phyloP scores from a whole-genome alignment of 306 rosid genomes.

The Prunus mume region DNA sequence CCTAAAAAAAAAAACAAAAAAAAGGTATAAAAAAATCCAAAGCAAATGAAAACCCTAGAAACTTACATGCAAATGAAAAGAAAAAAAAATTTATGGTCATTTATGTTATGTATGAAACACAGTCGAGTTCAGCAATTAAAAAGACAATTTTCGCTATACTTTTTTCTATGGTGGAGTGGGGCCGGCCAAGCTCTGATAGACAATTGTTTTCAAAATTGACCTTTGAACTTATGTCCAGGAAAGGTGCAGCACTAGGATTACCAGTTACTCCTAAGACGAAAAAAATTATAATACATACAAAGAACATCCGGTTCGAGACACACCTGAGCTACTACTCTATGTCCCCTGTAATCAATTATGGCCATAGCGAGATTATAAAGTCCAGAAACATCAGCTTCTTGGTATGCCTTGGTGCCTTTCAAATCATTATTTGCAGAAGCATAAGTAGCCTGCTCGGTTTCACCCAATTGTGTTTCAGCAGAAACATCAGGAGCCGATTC shows the following conservation, averaged over 20 bases:
- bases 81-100: background rate
- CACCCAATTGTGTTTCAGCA: constrained; percentile 66
- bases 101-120: background rate
- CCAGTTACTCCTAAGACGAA: background rate
- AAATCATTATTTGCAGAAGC: constrained; percentile 99
- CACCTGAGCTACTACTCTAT: constrained; percentile 99
- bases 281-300: background rate
- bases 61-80: background rate
- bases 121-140: background rate
- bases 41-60: background rate
- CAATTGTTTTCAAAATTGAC: background rate
- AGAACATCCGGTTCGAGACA: constrained; percentile 17
- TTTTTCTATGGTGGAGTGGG: background rate
- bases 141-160: background rate
- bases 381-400: constrained; percentile 96
- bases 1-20: background rate
- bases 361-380: constrained; percentile 97
- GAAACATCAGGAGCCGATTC: constrained; percentile 48
- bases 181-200: background rate
- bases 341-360: constrained; percentile 95
- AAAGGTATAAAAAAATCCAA: background rate
- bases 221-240: background rate
- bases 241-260: background rate
- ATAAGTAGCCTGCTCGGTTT: constrained; percentile 97
- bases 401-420: constrained; percentile 98